Evolutionary conservation across 257 asterid species (phyloP), one percentile per base, ranked within the genome.

Genomic region (Solanum virginianum): DNA sequence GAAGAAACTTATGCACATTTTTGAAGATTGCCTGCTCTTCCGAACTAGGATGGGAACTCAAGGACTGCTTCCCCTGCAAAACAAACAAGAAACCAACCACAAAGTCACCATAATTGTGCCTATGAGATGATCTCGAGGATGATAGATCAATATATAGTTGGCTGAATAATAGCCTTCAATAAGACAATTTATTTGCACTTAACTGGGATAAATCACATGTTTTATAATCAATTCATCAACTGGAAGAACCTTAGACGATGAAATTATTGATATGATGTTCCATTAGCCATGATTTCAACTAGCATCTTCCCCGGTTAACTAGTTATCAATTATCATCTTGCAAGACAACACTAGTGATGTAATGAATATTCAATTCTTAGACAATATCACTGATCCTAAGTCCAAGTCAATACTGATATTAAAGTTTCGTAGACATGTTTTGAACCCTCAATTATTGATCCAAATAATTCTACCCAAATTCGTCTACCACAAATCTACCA

Each of bases 21-120:
- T 29, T 51, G 47, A 51, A 51, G 82, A 77, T 75, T 79, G 26
- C 49, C 20, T 53, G 65, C 83, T 55, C 20, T 57, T 72, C 65
- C 57, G 26, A 74, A 85, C 92, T 92, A 94, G 5, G 87, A 82
- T 90, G 82, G 92, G 74, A 89, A 86, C 89, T 93, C 95, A 39
- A 91, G 90, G 85, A 91, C 94, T 51, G 98, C 92, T 90, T 92
- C 97, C 81, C 98, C 98, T 95, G 95, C 91, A 91, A 91, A 41
- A 74, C 22, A 75, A 65, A 80, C 13, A 5, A 18, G 51, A 10
- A 71, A 79, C 18, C 70, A 94, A 91, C 84, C 2, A 53, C 49
- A 53, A 16, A 1, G 82, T 79, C 82, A 79, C 24, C 47, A 79
- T 9, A 53, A 16, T 53, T 26, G 47, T 79, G 15, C 41, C 17